Evolutionary conservation across 176 grass and related monocot species (phyloP).

Genomic region (Avena eriantha): DNA sequence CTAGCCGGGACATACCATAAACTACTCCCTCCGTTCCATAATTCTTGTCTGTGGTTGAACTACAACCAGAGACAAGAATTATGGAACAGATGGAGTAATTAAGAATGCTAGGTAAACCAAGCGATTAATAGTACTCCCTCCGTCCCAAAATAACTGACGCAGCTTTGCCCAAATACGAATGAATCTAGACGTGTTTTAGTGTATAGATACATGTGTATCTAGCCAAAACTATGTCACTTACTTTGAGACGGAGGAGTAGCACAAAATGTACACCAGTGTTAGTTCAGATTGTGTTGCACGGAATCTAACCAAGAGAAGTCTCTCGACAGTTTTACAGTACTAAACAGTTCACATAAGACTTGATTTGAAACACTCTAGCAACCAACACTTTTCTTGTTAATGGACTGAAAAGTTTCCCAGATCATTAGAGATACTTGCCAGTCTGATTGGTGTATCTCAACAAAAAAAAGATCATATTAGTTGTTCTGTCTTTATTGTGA

Average conservation of each 20-base stretch:
- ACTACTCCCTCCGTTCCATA: no score
- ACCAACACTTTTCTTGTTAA: conserved; percentile 3
- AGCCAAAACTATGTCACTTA: no score
- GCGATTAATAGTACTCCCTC: not conserved
- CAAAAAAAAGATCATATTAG: conserved; percentile 10
- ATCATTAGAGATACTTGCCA: not conserved
- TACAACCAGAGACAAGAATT: no score
- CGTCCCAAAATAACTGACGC: no score
- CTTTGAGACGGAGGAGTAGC: no score
- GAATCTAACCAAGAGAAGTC: not conserved
- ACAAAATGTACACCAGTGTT: not conserved
- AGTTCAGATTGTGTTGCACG: not conserved
- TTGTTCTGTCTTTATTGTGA: conserved; percentile 6
- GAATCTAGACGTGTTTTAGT: no score
- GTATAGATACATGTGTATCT: no score
- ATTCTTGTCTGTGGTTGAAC: no score
- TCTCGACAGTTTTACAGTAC: not conserved
- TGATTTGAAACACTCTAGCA: not conserved
- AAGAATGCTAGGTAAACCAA: not conserved
- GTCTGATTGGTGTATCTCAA: not conserved
- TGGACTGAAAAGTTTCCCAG: not conserved
- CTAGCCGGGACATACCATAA: not conserved
- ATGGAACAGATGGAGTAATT: not conserved
- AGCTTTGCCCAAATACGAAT: no score
- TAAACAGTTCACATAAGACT: not conserved